A percentile compares a stretch with the other conserved stretches of the same genome.
Conservation (phyloP, 176 grass and related monocot genomes). For the Lolium perenne region DNA sequence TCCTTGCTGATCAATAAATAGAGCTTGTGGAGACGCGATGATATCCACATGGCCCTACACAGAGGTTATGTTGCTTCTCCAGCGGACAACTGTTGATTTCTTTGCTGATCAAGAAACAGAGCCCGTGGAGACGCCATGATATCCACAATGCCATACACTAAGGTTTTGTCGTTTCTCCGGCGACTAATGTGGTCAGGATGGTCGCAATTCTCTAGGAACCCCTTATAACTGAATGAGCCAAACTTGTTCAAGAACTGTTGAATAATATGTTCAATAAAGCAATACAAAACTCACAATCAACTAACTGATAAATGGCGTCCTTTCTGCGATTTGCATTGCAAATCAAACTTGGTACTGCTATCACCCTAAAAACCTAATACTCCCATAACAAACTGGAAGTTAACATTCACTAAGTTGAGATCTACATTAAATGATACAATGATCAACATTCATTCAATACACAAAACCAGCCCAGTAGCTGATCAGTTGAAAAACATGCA, state of each 20-base stretch:
- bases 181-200: neutral
- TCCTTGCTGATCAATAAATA: neutral
- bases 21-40: neutral
- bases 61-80: no score
- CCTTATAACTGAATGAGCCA: neutral
- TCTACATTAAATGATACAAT: neutral
- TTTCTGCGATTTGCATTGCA: neutral
- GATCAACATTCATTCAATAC: neutral
- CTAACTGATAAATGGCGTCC: neutral
- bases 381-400: neutral
- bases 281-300: neutral
- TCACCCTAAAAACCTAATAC: neutral
- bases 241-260: no score
- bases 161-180: neutral
- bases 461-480: neutral
- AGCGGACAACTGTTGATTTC: no score
- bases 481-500: neutral
- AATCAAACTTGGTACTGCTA: neutral
- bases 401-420: neutral
- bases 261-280: neutral
- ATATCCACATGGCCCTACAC: neutral
- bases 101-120: no score
- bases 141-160: neutral
- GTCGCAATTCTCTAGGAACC: neutral
- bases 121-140: no score